These are phyloP conservation scores for Hanseniaspora hatyaiensis DNA, from an alignment of 805 yeast species.

Conservation along the genomic window DNA sequence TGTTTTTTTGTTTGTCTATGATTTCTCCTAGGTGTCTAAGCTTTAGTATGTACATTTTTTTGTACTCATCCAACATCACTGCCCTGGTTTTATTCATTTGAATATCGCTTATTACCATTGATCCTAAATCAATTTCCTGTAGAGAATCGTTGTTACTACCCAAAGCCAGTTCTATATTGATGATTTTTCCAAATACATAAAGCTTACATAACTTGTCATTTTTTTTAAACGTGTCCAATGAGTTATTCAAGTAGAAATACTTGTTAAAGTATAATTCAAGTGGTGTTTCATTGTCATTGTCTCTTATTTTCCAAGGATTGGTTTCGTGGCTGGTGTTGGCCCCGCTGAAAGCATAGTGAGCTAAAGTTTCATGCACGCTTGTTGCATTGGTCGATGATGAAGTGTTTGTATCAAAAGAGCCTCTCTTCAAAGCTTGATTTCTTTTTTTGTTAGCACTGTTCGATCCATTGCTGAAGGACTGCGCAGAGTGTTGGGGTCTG, in stretches of 20 bases:
- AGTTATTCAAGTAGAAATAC: not conserved
- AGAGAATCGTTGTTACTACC: slow-evolving; percentile 48
- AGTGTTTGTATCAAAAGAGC: no score
- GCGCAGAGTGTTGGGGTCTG: not conserved
- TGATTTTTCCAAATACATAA: slow-evolving; percentile 51
- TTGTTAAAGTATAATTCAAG: slow-evolving; percentile 46
- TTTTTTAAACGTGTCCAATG: not conserved
- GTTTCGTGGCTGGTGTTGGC: no score
- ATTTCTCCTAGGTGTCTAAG: slow-evolving; percentile 64
- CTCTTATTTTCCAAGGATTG: slow-evolving; percentile 39
- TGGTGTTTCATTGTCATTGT: slow-evolving; percentile 62
- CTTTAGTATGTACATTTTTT: slow-evolving; percentile 46
- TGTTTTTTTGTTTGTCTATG: slow-evolving; percentile 31
- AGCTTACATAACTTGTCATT: slow-evolving; percentile 43
- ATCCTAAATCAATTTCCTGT: slow-evolving; percentile 29
- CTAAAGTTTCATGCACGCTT: no score
- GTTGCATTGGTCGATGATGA: slow-evolving; percentile 19
- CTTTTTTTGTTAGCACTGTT: slow-evolving; percentile 13
- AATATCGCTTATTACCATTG: slow-evolving; percentile 31
- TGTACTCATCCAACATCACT: slow-evolving; percentile 42
- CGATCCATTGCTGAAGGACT: slow-evolving; percentile 19
- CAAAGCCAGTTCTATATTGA: slow-evolving; percentile 52
- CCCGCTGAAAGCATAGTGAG: no score
- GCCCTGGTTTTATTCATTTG: slow-evolving; percentile 57
- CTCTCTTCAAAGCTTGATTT: not conserved